These are phyloP conservation scores for Pseudogymnoascus sp. DNA, from an alignment of 2,329 filamentous ascomycete genomes.

Conservation along the genomic window DNA sequence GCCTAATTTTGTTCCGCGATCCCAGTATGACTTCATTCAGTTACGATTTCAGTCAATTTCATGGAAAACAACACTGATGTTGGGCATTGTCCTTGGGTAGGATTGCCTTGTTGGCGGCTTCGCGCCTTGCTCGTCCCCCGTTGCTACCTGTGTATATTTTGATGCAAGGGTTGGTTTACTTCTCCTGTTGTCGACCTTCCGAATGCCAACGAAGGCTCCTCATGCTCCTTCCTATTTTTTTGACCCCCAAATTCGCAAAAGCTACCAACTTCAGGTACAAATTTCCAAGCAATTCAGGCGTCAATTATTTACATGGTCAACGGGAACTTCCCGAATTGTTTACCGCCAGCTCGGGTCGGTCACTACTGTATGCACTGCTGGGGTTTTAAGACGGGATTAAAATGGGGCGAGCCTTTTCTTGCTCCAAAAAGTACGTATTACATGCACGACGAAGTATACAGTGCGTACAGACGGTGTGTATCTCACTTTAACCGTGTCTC, in stretches of 20 bases:
- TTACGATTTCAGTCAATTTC: neutral
- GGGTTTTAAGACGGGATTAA: neutral
- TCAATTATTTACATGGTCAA: neutral
- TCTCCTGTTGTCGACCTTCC: neutral
- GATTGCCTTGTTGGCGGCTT: neutral
- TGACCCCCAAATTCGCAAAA: neutral
- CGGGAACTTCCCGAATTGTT: neutral
- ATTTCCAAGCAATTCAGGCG: neutral
- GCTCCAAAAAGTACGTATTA: slow-evolving; percentile 1
- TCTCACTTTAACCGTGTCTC: neutral
- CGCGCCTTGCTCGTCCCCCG: neutral
- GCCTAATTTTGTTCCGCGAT: neutral
- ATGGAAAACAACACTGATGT: neutral
- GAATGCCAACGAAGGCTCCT: neutral
- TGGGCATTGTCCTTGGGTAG: neutral
- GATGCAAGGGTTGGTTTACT: neutral
- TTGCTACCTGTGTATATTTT: neutral
- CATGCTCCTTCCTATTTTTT: neutral
- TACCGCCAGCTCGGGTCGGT: neutral
- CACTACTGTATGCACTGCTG: slow-evolving; percentile 2
- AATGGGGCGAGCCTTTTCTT: neutral
- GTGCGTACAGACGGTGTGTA: neutral
- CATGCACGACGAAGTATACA: neutral
- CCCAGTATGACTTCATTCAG: neutral
- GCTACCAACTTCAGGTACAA: neutral